Conservation (phyloP, 1,284 basidiomycete species). For the Ceratobasidium sp. region DNA sequence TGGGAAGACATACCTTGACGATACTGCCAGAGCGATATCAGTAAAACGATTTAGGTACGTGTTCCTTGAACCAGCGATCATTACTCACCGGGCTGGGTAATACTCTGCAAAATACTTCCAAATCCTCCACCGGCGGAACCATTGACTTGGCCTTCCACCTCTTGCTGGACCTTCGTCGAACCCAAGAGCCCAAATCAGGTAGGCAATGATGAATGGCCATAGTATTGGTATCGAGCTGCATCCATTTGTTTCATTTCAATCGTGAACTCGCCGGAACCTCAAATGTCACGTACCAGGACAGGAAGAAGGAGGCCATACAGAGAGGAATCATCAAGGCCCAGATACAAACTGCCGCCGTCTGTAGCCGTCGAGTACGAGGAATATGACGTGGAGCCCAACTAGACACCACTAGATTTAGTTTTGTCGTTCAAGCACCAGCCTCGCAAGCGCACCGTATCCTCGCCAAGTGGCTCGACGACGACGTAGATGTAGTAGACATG, state of each 20-base stretch:
- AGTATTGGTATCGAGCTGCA: slow-evolving; percentile 83
- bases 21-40: slow-evolving; percentile 55
- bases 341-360: slow-evolving; percentile 84
- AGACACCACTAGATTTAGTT: neutral
- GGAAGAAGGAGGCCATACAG: slow-evolving; percentile 71
- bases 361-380: slow-evolving; percentile 79
- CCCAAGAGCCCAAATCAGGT: slow-evolving; percentile 79
- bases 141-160: slow-evolving; percentile 62
- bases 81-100: slow-evolving; percentile 85
- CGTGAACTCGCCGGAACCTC: neutral
- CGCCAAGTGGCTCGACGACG: slow-evolving; percentile 23
- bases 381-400: slow-evolving; percentile 46
- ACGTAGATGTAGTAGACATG: slow-evolving; percentile 13
- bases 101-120: slow-evolving; percentile 93
- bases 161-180: slow-evolving; percentile 59
- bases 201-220: slow-evolving; percentile 87
- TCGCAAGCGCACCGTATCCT: slow-evolving; percentile 6
- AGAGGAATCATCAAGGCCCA: slow-evolving; percentile 86
- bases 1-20: slow-evolving; percentile 57
- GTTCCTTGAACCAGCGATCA: neutral
- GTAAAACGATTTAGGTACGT: neutral
- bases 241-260: neutral
- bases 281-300: slow-evolving; percentile 76
- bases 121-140: slow-evolving; percentile 72
- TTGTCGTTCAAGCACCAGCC: neutral